These are phyloP conservation scores for Cytospora piceicola DNA, from an alignment of 2,329 filamentous ascomycete genomes.

Conservation along the genomic window DNA sequence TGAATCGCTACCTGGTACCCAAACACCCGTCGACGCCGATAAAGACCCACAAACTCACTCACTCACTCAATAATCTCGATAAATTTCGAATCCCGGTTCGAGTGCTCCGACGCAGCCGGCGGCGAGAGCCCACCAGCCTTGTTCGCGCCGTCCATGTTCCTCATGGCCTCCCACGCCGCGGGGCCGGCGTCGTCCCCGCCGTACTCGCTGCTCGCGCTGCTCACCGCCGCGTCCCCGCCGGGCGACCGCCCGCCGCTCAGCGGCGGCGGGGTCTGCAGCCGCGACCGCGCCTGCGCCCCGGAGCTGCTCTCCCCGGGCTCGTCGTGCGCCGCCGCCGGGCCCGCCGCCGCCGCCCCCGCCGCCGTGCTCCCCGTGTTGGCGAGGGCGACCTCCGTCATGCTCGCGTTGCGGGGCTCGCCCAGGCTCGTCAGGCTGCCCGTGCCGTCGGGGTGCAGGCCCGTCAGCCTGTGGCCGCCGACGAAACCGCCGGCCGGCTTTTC, in stretches of 20 bases:
- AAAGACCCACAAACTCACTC: slow-evolving; percentile 31
- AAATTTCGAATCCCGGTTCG: slow-evolving; percentile 54
- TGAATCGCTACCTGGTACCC: too few species aligned
- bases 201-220: slow-evolving; percentile 32
- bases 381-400: slow-evolving; percentile 42
- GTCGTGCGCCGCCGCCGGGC: slow-evolving; percentile 4
- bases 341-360: too few species aligned
- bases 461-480: slow-evolving; percentile 48
- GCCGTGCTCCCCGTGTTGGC: slow-evolving; percentile 31
- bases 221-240: slow-evolving; percentile 29
- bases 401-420: slow-evolving; percentile 31
- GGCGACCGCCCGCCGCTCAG: not conserved
- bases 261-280: not conserved
- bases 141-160: not conserved
- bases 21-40: not conserved
- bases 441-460: slow-evolving; percentile 29
- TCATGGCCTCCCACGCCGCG: not conserved
- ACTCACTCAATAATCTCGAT: slow-evolving; percentile 49
- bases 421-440: slow-evolving; percentile 42
- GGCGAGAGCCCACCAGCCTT: not conserved
- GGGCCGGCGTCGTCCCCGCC: not conserved
- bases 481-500: slow-evolving; percentile 37
- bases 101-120: slow-evolving; percentile 43
- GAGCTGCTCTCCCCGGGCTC: slow-evolving; percentile 29
- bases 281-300: not conserved